Conservation (phyloP, 2,329 filamentous ascomycete species). For the Neofusicoccum sp. region DNA sequence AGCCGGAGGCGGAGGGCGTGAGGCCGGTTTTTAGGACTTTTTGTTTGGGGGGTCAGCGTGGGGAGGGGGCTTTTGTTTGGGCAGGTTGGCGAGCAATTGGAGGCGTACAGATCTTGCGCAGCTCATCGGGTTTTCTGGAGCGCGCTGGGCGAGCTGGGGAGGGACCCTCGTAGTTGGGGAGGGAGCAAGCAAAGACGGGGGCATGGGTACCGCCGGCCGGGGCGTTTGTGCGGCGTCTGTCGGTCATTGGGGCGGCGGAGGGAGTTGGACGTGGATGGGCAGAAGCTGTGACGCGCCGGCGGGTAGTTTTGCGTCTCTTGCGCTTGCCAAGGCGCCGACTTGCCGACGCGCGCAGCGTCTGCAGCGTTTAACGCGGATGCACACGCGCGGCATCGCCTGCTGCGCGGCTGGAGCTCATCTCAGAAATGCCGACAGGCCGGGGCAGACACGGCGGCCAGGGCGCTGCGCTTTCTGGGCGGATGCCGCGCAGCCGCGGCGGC, state of each 20-base stretch:
- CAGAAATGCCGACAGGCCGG: too few species aligned
- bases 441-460: too few species aligned
- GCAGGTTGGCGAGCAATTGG: background rate
- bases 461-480: too few species aligned
- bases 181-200: constrained; percentile 63
- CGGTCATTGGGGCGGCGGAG: constrained; percentile 59
- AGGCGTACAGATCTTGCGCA: constrained; percentile 77
- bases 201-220: constrained; percentile 74
- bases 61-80: constrained; percentile 22
- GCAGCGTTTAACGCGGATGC: background rate
- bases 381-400: too few species aligned
- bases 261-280: background rate
- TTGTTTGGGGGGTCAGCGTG: constrained; percentile 38
- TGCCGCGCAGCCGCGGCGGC: background rate
- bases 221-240: constrained; percentile 87
- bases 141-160: constrained; percentile 52
- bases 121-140: constrained; percentile 64
- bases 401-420: too few species aligned
- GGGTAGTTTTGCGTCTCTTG: constrained; percentile 8
- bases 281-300: constrained; percentile 9
- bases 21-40: constrained; percentile 90
- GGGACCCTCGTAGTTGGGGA: constrained; percentile 47
- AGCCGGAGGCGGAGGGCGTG: constrained; percentile 89
- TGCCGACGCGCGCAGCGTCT: background rate
- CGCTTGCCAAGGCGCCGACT: constrained; percentile 1